Evolutionary conservation across 169 alveolate genomes (phyloP), one percentile per base, ranked within the genome.

Genomic region (Plasmodium gaboni): DNA sequence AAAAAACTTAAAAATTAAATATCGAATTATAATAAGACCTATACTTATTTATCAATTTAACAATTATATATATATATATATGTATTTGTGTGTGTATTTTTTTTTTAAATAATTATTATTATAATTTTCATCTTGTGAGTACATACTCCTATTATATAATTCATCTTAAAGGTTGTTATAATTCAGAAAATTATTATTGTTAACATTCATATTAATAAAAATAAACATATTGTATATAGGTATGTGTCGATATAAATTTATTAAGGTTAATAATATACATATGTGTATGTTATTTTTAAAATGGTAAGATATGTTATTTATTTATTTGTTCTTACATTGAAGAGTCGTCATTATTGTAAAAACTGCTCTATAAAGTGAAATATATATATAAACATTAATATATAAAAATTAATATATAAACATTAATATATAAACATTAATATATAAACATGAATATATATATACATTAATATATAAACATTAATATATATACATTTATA

Each of bases 81-180:
- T 32, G 4, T 32, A 32, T 26, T 1, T 26, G 32, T 26, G 32
- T 26, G 2, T 26, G 2, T 26, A 2, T 26, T 26, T 26, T 26
- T 26, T 26, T 26, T 53, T 50, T 72, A 6, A 72, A 32, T 53
- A 24, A 42, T 15, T 73, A 28, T 73, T 55, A 19, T 57, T 42
- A 64, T 57, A 73, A 19, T 15, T 73, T 57, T 64, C 55, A 48
- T 51, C 59, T 63, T 73, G 87, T 32, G 69, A 42, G 32, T 73
- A 73, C 22, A 73, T 9, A 28, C 72, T 73, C 72, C 70, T 73
- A 61, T 72, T 48, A 64, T 73, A 73, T 7, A 73, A 48, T 48
- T 73, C 73, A 26, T 71, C 87, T n/a, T 72, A 73, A n/a, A 10
- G 32, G 63, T 57, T 0, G 8, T 28, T 65, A 28, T 73, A 57